These are phyloP conservation scores for Agapanthus africanus DNA, from an alignment of 106 monocot genomes.

Conservation along the genomic window DNA sequence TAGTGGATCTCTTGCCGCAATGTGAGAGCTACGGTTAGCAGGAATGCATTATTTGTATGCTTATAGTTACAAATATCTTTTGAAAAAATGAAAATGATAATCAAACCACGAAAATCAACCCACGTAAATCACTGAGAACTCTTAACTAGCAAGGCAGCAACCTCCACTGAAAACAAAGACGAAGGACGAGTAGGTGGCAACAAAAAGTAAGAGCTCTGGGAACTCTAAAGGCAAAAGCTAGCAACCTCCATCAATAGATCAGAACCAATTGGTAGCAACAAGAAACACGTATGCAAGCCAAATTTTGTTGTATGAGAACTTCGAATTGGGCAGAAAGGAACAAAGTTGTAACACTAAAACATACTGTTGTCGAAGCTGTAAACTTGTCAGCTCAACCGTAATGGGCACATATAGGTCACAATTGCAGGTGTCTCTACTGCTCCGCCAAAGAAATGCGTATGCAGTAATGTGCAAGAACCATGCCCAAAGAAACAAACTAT, in stretches of 20 bases:
- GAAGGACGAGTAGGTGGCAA: no score
- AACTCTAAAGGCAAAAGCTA: background rate
- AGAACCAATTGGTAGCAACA: background rate
- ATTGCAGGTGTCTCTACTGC: background rate
- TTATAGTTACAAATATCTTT: background rate
- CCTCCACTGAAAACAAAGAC: background rate
- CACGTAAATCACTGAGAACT: background rate
- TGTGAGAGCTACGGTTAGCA: background rate
- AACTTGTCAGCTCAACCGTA: background rate
- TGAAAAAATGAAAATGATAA: background rate
- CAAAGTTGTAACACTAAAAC: background rate
- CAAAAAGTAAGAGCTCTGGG: no score
- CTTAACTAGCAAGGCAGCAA: background rate
- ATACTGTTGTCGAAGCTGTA: background rate
- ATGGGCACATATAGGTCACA: background rate
- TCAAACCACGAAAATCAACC: no score
- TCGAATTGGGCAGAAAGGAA: background rate
- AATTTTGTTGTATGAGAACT: background rate
- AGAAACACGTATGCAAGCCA: background rate
- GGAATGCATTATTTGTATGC: background rate
- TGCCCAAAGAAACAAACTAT: slow-evolving; percentile 6
- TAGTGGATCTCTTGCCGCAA: background rate
- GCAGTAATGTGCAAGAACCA: slow-evolving; percentile 12
- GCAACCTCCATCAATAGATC: background rate
- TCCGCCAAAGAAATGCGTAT: slow-evolving; percentile 2